Conservation (phyloP, 805 yeast genomes). For the Spathaspora boniae region DNA sequence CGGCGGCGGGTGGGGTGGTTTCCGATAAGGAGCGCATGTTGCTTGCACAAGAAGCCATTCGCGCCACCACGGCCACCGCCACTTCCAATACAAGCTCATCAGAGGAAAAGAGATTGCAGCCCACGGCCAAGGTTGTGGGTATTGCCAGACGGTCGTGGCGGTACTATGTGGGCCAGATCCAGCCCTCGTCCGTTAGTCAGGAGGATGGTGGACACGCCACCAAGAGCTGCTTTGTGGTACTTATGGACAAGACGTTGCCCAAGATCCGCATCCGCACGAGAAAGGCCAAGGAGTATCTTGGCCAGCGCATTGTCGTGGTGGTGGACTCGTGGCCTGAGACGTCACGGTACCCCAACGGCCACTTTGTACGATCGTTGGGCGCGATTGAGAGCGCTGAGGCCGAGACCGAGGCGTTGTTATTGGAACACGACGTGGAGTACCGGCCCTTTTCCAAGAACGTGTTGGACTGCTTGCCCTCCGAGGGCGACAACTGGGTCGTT, state of each 20-base stretch:
- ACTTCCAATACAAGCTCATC: slow-evolving; percentile 34
- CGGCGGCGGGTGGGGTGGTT: slow-evolving; percentile 34
- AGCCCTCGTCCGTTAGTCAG: slow-evolving; percentile 62
- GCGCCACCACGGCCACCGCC: no score
- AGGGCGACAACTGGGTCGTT: slow-evolving; percentile 91
- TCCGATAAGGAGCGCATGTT: slow-evolving; percentile 69
- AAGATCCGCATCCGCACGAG: slow-evolving; percentile 83
- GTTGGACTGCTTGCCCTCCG: slow-evolving; percentile 84
- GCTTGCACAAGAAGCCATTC: slow-evolving; percentile 73
- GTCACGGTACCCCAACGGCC: slow-evolving; percentile 90
- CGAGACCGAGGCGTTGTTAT: slow-evolving; percentile 88
- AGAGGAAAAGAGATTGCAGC: slow-evolving; percentile 55
- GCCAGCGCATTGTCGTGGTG: slow-evolving; percentile 86
- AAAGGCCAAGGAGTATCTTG: slow-evolving; percentile 76
- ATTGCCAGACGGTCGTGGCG: slow-evolving; percentile 91
- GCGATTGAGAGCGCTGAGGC: slow-evolving; percentile 89
- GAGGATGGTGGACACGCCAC: slow-evolving; percentile 61
- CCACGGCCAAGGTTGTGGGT: slow-evolving; percentile 93
- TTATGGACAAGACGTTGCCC: slow-evolving; percentile 89
- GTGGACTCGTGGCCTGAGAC: slow-evolving; percentile 89
- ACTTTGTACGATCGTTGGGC: slow-evolving; percentile 86
- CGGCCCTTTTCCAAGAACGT: slow-evolving; percentile 93
- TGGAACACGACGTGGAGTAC: slow-evolving; percentile 96
- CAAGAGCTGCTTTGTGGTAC: slow-evolving; percentile 74
- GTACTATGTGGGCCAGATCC: slow-evolving; percentile 89